Base-by-base conservation (phyloP, 306 rosid genomes). In the Cucumis hystrix region DNA sequence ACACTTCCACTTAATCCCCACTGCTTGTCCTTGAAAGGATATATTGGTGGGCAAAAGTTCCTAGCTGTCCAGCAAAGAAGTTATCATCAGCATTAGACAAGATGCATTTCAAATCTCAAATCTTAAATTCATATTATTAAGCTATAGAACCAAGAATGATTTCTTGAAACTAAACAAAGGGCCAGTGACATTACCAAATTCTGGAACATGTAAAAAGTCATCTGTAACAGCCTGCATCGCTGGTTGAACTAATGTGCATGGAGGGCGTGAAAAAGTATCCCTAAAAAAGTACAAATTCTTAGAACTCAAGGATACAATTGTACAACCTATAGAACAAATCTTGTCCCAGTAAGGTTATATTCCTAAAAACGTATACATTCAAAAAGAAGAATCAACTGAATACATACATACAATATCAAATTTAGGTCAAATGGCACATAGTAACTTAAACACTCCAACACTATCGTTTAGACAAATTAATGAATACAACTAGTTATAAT, bases 191-290 rank as follows among this genome's bases (percentile, higher is more conserved):
- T 76, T 91, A 94, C 98, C 98, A 76, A 94, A 94, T 55, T 86
- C 86, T 58, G 98, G 98, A 81, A 87, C 82, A 28, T 74, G 82
- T 35, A 89, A 67, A 78, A 84, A 81, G 66, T 86, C 90, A 69
- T 83, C 79, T 6, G 83, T 33, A 69, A 79, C 77, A 80, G 88
- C 83, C 56, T 73, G 88, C 92, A 93, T 91, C 70, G 94, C 87
- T 75, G 98, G 98, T 82, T 91, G 98, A 80, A 94, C 96, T 77
- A 94, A 89, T 81, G 96, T 87, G 83, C 97, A 90, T 74, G 94
- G 97, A 82, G 94, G 93, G 68, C 79, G 81, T 59, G 88, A 90
- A 87, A 81, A 88, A 49, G 94, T 91, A 87, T 94, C 98, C 92
- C 98, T 94, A 86, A 70, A 37, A 80, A 85, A 5, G 79, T 17